Base-by-base conservation (phyloP, 352 stramenopile genomes). In the Globisporangium okanoganense region DNA sequence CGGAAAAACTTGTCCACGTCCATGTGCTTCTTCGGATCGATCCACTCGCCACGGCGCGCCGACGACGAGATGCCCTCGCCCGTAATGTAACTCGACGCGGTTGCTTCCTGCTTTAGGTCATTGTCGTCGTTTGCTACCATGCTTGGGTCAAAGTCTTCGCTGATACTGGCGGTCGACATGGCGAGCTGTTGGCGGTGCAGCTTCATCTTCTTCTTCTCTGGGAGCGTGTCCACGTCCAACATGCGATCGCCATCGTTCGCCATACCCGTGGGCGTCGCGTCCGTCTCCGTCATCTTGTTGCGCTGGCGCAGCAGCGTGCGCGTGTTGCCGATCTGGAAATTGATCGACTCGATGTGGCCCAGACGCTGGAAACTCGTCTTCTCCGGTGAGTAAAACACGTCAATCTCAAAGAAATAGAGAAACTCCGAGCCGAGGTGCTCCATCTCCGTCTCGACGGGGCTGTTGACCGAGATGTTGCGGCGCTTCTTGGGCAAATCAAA, bases 401-500 rank as follows among this genome's bases (percentile, higher is more conserved):
- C 86, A 18, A 95, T 87, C 52, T 95, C 84, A 38, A 94, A 93
- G 53, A 92, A 92, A 58, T 95, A 95, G 49, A 94, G 53, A 64
- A 92, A 94, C 55, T 92, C 84, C 0, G 78, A 74, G 41, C 68
- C 62, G 0, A 76, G 22, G 20, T 74, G 56, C 18, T 93, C 79
- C 22, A 66, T 49, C 16, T 85, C 79, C 10, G 62, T 70, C 45
- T 65, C 63, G 52, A 54, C 64, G 2, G 61, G 64, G 27, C 58
- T 66, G 22, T 45, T 66, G 16, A 38, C 56, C n/a, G 82, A 72
- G 18, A 83, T 67, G 50, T 93, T 76, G 7, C 86, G 86, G 22
- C 86, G 80, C 66, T 95, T 95, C 69, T 95, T 95, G 1, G 86
- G 86, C 48, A 95, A 62, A 61, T 94, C 86, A 45, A 92, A 92